phyloP scores from a whole-genome alignment of 2,329 filamentous ascomycete species.

The Rhynchosporium agropyri region DNA sequence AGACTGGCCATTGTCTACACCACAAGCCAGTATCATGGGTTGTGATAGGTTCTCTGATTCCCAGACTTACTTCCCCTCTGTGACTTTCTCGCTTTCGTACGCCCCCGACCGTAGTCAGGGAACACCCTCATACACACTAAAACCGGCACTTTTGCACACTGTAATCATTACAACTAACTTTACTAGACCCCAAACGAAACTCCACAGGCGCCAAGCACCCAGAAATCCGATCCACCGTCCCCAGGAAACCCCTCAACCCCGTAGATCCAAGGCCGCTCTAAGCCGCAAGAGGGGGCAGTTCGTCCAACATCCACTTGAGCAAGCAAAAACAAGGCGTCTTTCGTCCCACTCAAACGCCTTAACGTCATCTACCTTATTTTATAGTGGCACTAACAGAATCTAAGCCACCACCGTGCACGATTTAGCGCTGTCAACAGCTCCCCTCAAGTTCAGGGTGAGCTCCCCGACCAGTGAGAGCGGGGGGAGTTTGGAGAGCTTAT shows the following conservation, averaged over 20 bases:
- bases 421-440: constrained; percentile 10
- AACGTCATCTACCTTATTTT: constrained; percentile 6
- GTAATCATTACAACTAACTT: neutral
- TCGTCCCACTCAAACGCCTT: constrained; percentile 10
- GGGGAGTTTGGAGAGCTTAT: constrained; percentile 10
- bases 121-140: neutral
- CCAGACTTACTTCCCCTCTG: neutral
- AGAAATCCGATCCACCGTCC: neutral
- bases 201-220: neutral
- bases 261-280: constrained; percentile 3
- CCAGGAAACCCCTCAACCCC: constrained; percentile 3
- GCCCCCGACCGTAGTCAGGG: neutral
- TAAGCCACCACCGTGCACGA: constrained; percentile 16
- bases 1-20: neutral
- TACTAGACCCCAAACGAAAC: neutral
- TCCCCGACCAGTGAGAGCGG: constrained; percentile 1
- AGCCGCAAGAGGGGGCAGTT: neutral
- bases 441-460: neutral
- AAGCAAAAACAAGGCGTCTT: neutral
- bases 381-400: neutral
- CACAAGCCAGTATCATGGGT: neutral
- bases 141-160: constrained; percentile 6
- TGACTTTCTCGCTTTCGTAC: constrained; percentile 9
- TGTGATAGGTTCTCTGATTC: neutral
- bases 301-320: neutral